Conservation (phyloP, 2,329 filamentous ascomycete genomes). For the Talaromyces rugulosus region DNA sequence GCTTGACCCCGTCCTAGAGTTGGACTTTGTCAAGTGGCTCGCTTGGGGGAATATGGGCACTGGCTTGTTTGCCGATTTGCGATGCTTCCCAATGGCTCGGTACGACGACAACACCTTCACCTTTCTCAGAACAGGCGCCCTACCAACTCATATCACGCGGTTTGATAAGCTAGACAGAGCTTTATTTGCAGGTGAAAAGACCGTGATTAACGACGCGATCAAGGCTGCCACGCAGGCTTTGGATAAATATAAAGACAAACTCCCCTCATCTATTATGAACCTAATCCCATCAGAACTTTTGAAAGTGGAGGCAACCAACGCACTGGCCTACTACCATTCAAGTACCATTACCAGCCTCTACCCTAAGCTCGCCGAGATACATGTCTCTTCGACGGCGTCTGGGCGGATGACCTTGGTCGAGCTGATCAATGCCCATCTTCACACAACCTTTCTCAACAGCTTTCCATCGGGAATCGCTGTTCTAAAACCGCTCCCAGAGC, state of each 20-base stretch:
- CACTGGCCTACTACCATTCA: slow-evolving; percentile 74
- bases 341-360: slow-evolving; percentile 63
- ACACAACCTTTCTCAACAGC: slow-evolving; percentile 75
- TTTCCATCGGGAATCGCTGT: slow-evolving; percentile 76
- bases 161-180: slow-evolving; percentile 69
- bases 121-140: slow-evolving; percentile 72
- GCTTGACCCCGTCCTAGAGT: slow-evolving; percentile 59
- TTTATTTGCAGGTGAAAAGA: slow-evolving; percentile 67
- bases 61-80: slow-evolving; percentile 73
- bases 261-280: slow-evolving; percentile 60
- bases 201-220: slow-evolving; percentile 60
- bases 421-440: slow-evolving; percentile 80
- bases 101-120: slow-evolving; percentile 68
- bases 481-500: slow-evolving; percentile 70
- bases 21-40: slow-evolving; percentile 77
- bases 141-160: slow-evolving; percentile 62
- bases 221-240: slow-evolving; percentile 42
- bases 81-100: slow-evolving; percentile 78
- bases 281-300: slow-evolving; percentile 59
- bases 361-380: slow-evolving; percentile 59
- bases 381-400: slow-evolving; percentile 53
- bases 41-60: slow-evolving; percentile 90
- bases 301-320: slow-evolving; percentile 60
- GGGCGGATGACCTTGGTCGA: slow-evolving; percentile 65
- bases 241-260: slow-evolving; percentile 13